Base-by-base conservation (phyloP, 176 grass and related monocot genomes). In the Eleusine indica region DNA sequence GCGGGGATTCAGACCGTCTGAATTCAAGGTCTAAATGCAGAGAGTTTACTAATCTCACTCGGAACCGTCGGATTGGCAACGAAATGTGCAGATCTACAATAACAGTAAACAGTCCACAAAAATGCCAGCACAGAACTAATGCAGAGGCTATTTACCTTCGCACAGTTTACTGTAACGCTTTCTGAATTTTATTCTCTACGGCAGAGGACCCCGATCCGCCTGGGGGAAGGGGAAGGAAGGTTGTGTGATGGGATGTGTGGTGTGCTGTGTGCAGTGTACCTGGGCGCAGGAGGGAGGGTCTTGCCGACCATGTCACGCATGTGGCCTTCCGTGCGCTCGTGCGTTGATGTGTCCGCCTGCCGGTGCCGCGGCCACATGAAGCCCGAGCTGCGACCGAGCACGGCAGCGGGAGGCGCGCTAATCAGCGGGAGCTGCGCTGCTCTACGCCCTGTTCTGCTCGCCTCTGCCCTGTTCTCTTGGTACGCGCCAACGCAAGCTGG, bases 321-420 rank as follows among this genome's bases (percentile, higher is more conserved):
- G 85, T 75, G 85, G 70, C 61, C 47, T 75, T 75, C 49, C 85
- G 28, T 87, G 71, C 51, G 13, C 25, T 35, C 51, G 38, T 58
- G 77, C 38, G 84, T 62, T 58, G 11, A 75, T 4, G 51, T 70
- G 78, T 41, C 40, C 35, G 62, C 63, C 70, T 69, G 64, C 64
- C 75, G 38, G 75, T 57, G 74, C 19, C 18, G 82, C 62, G 63
- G 71, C 78, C 85, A 87, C 85, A 87, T 76, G 85, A 70, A 21
- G 16, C 14, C 21, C 29, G 9, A 32, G 49, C 61, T 29, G 37
- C 74, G 74, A 12, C 19, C 57, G 76, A 66, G 68, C 84, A 29
- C 44, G 68, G 53, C 53, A 13, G 48, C 48, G 48, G 12, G 12
- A 14, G 12, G 9, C 10, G 48, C 3, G 48, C 48, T 44, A 9